Base-by-base conservation (phyloP, 73 alveolate species). In the Loxodes magnus region DNA sequence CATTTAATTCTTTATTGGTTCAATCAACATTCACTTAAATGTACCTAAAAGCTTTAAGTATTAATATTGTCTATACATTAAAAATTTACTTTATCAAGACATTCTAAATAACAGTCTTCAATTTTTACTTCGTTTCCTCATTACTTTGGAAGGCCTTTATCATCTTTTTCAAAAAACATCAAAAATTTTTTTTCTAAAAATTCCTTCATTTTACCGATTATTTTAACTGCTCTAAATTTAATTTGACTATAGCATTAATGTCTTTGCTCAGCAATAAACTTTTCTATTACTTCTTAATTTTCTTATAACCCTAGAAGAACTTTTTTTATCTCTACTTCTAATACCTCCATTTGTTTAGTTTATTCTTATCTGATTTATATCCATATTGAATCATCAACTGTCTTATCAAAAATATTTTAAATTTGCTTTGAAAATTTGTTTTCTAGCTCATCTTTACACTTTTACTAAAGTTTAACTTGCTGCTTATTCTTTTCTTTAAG, bases 401-500 rank as follows among this genome's bases (percentile, higher is more conserved):
- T 10, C 1, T 46, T 12, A 9, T 46, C 60, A 10, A 46, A 2
- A 46, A 46, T 46, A 2, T 1, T 1, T n/a, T 2, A 2, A 2
- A 19, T 19, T 1, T 46, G 15, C 10, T 0, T 10, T 7, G 50
- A 1, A 0, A 46, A 46, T 24, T 46, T 46, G 5, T 19, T 22
- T 0, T 4, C 5, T 25, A 46, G 26, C 10, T 16, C 60, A 0
- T 9, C 7, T 22, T 0, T 2, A n/a, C 9, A 14, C 27, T 46
- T 41, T 46, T 1, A 2, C 27, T 1, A 0, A 1, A 46, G 46
- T 0, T n/a, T 37, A 10, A 25, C 26, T 0, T 1, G 6, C 27
- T 46, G 59, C 27, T 46, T 46, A 25, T 46, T 19, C 2, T 46
- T 46, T 24, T 46, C 59, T 1, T 10, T 41, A 10, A 15, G n/a